Base-by-base conservation (phyloP, 1,284 basidiomycete genomes). In the Sutorius eximius region DNA sequence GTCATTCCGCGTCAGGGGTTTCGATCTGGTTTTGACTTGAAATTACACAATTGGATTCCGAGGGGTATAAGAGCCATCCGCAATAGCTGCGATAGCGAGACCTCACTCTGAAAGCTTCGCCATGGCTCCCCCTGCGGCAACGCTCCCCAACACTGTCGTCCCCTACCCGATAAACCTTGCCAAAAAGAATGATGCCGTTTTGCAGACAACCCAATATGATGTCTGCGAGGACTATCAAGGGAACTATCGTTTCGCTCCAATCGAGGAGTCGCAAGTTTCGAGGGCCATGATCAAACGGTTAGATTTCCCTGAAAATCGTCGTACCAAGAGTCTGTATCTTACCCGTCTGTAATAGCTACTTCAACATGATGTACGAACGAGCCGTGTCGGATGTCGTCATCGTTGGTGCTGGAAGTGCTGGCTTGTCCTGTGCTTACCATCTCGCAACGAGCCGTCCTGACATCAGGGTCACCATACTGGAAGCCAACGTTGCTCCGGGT, bases 401-500 rank as follows among this genome's bases (percentile, higher is more conserved):
- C 63, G 79, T 92, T 59, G 91, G 90, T 15, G 89, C 88, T 6
- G 90, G 91, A 40, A 89, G 85, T 54, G 89, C 90, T 16, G 90
- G 90, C 30, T 75, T 93, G 43, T 87, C 86, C 10, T 91, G 87
- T 64, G 91, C 89, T 22, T 92, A 91, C 73, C 82, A 83, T 57
- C 80, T 92, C 48, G 85, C 80, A 15, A 86, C 76, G 55, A 77
- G 71, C 51, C 82, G 87, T 13, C 90, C 91, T 13, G 87, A 93
- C 73, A 73, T 91, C 55, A 87, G 86, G 61, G 78, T 93, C 63
- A 91, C 91, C 24, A 90, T 93, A 66, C 75, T 93, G 60, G 91
- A 93, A 72, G 89, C 91, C 11, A 85, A 81, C 60, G 91, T 93
- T 24, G 85, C 90, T 1, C 91, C 91, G n/a, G 87, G 89, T 46